These are phyloP conservation scores for Vaccinium macrocarpon DNA, from an alignment of 148 eudicot genomes.

Conservation along the genomic window DNA sequence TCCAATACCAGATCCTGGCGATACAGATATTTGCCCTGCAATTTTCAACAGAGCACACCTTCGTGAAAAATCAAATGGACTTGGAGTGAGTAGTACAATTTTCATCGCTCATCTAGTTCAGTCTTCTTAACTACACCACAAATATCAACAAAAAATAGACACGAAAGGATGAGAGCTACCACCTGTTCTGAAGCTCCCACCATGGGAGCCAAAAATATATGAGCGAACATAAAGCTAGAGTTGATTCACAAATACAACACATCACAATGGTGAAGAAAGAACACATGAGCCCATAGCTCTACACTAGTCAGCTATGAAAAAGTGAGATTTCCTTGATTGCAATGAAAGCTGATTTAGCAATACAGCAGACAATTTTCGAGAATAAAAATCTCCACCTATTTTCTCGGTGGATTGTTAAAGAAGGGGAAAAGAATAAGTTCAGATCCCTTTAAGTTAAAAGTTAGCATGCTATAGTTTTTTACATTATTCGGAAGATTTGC, in stretches of 20 bases:
- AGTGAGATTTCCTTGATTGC: not conserved
- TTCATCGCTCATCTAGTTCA: not conserved
- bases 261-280: not conserved
- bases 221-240: not conserved
- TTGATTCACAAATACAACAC: not conserved
- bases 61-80: not conserved
- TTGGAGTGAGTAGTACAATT: not conserved
- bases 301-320: not conserved
- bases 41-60: not conserved
- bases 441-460: not conserved
- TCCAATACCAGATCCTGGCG: not conserved
- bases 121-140: not conserved
- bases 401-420: not conserved
- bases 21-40: not conserved
- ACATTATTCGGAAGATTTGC: conserved; percentile 21
- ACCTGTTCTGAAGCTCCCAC: not conserved
- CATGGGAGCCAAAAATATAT: not conserved
- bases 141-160: not conserved
- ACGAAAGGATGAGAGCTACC: not conserved
- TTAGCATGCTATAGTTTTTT: not conserved
- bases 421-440: not conserved
- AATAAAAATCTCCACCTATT: not conserved
- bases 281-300: not conserved
- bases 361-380: not conserved
- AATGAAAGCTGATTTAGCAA: not conserved